phyloP scores from a whole-genome alignment of 2,329 filamentous ascomycete species.

The Fonsecaea monophora region DNA sequence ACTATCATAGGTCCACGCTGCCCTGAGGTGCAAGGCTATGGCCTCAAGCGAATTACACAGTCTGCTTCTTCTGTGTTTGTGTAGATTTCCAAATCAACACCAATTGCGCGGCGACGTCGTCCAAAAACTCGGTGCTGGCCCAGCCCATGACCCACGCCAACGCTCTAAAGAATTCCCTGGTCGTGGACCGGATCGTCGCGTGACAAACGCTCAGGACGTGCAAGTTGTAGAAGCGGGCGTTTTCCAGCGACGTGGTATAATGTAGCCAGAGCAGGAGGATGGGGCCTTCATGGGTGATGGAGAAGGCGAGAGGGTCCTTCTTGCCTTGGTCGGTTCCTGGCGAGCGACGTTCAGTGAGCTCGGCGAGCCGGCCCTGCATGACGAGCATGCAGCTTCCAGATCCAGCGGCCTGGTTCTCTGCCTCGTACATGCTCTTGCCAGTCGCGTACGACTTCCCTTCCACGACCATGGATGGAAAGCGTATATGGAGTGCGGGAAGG shows the following conservation, averaged over 20 bases:
- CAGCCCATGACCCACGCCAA: neutral
- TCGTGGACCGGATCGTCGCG: neutral
- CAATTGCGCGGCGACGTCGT: neutral
- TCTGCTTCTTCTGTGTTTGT: too few relatives aligned
- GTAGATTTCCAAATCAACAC: neutral
- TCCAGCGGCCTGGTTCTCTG: neutral
- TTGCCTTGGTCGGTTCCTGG: neutral
- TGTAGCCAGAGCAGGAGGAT: slow-evolving; percentile 37
- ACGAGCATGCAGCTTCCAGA: neutral
- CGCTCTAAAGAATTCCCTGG: neutral
- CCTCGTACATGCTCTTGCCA: neutral
- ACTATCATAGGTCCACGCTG: too few relatives aligned
- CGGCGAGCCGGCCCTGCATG: neutral
- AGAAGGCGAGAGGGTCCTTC: slow-evolving; percentile 35
- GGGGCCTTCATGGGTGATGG: slow-evolving; percentile 36
- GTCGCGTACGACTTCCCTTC: neutral
- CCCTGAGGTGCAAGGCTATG: too few relatives aligned
- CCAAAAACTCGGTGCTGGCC: slow-evolving; percentile 5
- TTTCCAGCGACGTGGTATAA: neutral
- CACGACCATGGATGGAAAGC: neutral
- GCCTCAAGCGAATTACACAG: too few relatives aligned
- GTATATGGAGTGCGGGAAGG: neutral
- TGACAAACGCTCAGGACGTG: slow-evolving; percentile 9
- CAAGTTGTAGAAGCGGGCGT: slow-evolving; percentile 4
- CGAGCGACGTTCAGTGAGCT: neutral